Percentiles rank a stretch among this genome's conserved stretches.
Evolutionary conservation across 768 basidiomycete species (phyloP).

Genomic region (Termitomyces sp.): DNA sequence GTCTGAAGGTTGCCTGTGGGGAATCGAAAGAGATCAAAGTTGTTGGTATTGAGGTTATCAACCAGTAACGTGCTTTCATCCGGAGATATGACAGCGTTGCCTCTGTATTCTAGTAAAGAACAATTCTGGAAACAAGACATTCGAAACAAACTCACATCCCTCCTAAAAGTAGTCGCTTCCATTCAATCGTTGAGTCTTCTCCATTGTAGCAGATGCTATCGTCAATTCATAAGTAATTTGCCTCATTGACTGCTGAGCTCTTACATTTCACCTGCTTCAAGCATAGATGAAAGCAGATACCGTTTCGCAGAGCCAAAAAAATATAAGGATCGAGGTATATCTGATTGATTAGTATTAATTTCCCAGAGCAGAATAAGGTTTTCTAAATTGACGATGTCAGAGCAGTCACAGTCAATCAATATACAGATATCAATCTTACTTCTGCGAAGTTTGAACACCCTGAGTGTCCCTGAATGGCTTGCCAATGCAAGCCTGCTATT

Average conservation of each 20-base stretch:
- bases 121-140: too few relatives aligned
- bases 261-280: slow-evolving; percentile 4
- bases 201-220: too few relatives aligned
- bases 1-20: neutral
- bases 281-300: neutral
- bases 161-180: too few relatives aligned
- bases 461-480: too few relatives aligned
- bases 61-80: slow-evolving; percentile 6
- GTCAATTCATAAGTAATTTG: neutral
- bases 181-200: too few relatives aligned
- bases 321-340: neutral
- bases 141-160: too few relatives aligned
- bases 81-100: slow-evolving; percentile 5
- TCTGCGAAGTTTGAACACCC: too few relatives aligned
- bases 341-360: neutral
- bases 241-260: neutral
- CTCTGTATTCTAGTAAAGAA: neutral
- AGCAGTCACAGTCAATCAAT: neutral
- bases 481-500: too few relatives aligned
- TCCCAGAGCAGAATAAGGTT: neutral
- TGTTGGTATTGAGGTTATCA: slow-evolving; percentile 7
- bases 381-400: neutral
- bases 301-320: neutral
- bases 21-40: slow-evolving; percentile 4
- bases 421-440: neutral